phyloP scores from a whole-genome alignment of 306 rosid genomes.

The Delonix regia region DNA sequence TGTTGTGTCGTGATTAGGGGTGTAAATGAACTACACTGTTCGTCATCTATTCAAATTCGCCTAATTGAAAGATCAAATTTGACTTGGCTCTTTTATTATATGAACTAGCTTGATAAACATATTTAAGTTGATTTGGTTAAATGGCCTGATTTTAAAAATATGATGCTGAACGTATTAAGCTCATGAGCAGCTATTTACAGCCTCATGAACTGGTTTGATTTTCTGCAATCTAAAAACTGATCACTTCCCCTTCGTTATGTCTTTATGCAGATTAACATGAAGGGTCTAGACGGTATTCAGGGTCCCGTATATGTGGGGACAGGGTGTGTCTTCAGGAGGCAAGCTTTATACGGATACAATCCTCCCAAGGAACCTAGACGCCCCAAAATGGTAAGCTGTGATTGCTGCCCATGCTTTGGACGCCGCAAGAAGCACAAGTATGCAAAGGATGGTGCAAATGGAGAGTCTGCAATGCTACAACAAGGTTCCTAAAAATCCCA shows the following conservation, averaged over 20 bases:
- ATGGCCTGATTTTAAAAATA: no score
- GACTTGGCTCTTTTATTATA: no score
- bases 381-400: constrained; percentile 94
- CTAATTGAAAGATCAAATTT: no score
- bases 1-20: no score
- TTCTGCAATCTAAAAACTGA: background rate
- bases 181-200: no score
- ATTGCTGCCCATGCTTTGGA: constrained; percentile 93
- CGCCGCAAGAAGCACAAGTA: constrained; percentile 75
- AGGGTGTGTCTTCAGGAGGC: constrained; percentile 96
- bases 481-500: constrained; percentile 49
- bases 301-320: constrained; percentile 98
- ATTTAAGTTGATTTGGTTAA: no score
- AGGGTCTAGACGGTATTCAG: constrained; percentile 95
- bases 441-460: constrained; percentile 64
- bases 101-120: no score
- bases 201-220: background rate
- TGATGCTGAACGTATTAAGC: no score
- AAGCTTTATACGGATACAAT: constrained; percentile 86
- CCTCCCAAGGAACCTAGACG: constrained; percentile 95
- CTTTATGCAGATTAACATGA: constrained; percentile 83
- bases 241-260: constrained; percentile 31
- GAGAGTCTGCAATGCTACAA: constrained; percentile 61
- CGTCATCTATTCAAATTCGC: no score
- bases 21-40: no score